Conservation (phyloP, 257 asterid genomes). For the Nyctanthes arbortristis region DNA sequence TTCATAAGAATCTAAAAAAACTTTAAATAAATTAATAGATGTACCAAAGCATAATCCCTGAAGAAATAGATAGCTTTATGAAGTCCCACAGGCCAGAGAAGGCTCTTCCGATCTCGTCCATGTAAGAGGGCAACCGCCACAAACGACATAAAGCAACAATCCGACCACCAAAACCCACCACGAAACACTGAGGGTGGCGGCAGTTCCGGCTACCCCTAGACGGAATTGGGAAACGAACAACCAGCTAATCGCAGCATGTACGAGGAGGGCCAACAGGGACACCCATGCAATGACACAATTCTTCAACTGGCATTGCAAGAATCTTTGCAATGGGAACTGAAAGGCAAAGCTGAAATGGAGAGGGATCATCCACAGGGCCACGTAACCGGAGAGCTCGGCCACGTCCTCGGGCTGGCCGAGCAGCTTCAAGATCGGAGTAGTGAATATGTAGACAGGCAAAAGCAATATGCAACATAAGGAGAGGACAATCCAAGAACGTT, state of each 20-base stretch:
- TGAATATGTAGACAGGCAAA: slow-evolving; percentile 32
- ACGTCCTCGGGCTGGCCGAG: slow-evolving; percentile 36
- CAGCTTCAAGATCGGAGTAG: slow-evolving; percentile 26
- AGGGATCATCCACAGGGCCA: slow-evolving; percentile 34
- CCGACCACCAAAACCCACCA: slow-evolving; percentile 56
- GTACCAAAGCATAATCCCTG: slow-evolving; percentile 74
- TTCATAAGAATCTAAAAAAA: too few species aligned
- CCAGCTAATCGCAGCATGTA: slow-evolving; percentile 38
- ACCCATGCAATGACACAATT: slow-evolving; percentile 37
- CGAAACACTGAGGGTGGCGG: slow-evolving; percentile 44
- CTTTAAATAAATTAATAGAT: not conserved
- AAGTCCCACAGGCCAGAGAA: slow-evolving; percentile 71
- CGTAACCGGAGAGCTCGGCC: slow-evolving; percentile 29
- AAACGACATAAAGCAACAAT: slow-evolving; percentile 36
- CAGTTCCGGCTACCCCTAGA: slow-evolving; percentile 49
- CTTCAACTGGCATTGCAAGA: slow-evolving; percentile 53
- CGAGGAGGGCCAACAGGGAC: slow-evolving; percentile 21
- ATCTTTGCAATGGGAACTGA: slow-evolving; percentile 34
- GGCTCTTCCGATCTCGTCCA: slow-evolving; percentile 65
- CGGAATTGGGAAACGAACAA: slow-evolving; percentile 20
- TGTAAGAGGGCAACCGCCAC: slow-evolving; percentile 60
- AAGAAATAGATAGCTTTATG: slow-evolving; percentile 57
- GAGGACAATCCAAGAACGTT: slow-evolving; percentile 40
- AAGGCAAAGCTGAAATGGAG: slow-evolving; percentile 40
- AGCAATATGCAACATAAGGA: slow-evolving; percentile 21